Percentiles rank a stretch among this genome's conserved stretches.
phyloP scores from a whole-genome alignment of 371 early-diverging fungal genomes.

The Circinella umbellata region DNA sequence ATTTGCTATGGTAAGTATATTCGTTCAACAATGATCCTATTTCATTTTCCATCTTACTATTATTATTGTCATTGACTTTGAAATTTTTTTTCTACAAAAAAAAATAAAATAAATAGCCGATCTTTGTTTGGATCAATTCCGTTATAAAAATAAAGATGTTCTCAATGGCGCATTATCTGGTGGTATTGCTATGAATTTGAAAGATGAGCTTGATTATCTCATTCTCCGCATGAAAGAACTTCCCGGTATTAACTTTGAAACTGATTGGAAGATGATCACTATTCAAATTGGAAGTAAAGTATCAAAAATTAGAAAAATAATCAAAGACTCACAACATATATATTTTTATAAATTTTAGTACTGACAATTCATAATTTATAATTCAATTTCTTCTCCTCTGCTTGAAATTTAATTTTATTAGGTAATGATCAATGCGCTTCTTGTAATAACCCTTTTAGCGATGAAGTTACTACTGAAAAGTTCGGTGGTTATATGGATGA shows the following conservation, averaged over 20 bases:
- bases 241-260: conserved; percentile 21
- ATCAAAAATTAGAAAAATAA: neutral
- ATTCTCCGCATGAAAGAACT: conserved; percentile 28
- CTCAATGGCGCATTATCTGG: conserved; percentile 52
- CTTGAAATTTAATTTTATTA: neutral
- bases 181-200: conserved; percentile 36
- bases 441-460: conserved; percentile 5
- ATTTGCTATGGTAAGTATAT: conserved; percentile 25
- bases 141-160: neutral
- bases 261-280: conserved; percentile 51
- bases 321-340: neutral
- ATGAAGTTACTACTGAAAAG: conserved; percentile 17
- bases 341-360: no score
- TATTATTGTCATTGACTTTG: neutral
- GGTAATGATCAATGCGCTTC: conserved; percentile 29
- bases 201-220: conserved; percentile 42
- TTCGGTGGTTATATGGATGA: conserved; percentile 16
- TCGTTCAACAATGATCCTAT: no score
- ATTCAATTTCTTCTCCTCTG: neutral
- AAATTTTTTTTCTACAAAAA: neutral
- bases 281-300: conserved; percentile 44
- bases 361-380: no score
- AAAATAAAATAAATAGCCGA: neutral
- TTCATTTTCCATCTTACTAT: neutral
- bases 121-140: neutral